Base-by-base conservation (phyloP, 140 eudicot species). In the Stevia rebaudiana region DNA sequence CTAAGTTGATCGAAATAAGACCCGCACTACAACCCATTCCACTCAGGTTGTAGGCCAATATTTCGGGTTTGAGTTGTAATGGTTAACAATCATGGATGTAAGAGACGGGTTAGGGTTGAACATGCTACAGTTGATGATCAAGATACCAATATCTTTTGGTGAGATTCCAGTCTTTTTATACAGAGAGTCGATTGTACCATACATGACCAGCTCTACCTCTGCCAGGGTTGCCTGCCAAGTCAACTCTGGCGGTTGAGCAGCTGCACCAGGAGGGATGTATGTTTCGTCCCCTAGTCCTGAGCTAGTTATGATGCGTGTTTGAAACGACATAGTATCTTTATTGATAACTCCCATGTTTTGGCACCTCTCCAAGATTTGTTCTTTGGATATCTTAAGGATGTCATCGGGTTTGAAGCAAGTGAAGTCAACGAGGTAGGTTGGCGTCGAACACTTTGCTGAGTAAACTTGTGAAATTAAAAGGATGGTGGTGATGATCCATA, bases 11-110 rank as follows among this genome's bases (percentile, higher is more conserved):
- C 2, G 96, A 84, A 7, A 84, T 71, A 9, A 88, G 79, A 8
- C 94, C 89, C 2, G 94, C 87, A 24, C 94, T 80, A 53, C 94
- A 88, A 3, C 96, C 94, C 96, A 84, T 84, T 18, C 89, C 96
- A 0, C 80, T 79, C 0, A 88, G 76, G 24, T 84, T 82, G 69
- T 48, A 88, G 77, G 70, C 77, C 84, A 79, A 72, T 33, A 84
- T 76, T 16, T 78, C 77, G 30, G 41, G 56, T 41, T 83, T 66
- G 44, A 83, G 83, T 68, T 83, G 79, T 83, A 89, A 39, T 68
- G 86, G 72, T 89, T 89, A 8, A 89, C 88, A 16, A 89, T 78
- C 88, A 85, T 85, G 61, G 95, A 70, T 2, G 97, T 76, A 1
- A 85, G 79, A 5, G 91, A 85, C 6, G 91, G 96, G 52, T 83